These are phyloP conservation scores for Tylopilus plumbeoviolaceoides DNA, from an alignment of 768 basidiomycete genomes.

Conservation along the genomic window DNA sequence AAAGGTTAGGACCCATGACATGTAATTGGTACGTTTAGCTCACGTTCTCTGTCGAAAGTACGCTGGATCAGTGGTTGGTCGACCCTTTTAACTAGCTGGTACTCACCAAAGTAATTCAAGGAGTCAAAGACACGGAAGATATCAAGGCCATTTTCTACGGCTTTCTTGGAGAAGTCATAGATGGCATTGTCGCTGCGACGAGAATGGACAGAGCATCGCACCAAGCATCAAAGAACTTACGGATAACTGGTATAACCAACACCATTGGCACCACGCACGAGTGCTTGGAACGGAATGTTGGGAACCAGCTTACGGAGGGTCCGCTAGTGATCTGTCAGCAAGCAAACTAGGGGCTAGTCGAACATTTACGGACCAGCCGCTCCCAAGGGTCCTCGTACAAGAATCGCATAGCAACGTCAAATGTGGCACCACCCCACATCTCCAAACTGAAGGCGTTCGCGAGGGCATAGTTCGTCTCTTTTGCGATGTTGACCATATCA, in stretches of 20 bases:
- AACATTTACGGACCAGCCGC: slow-evolving; percentile 60
- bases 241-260: slow-evolving; percentile 99
- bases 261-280: slow-evolving; percentile 98
- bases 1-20: slow-evolving; percentile 11
- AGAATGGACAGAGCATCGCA: slow-evolving; percentile 6
- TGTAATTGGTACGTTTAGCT: slow-evolving; percentile 16
- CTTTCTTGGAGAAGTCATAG: slow-evolving; percentile 99
- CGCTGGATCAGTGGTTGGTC: slow-evolving; percentile 2
- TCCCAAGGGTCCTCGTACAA: slow-evolving; percentile 99
- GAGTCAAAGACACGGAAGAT: slow-evolving; percentile 99
- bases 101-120: slow-evolving; percentile 92
- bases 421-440: slow-evolving; percentile 99
- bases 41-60: slow-evolving; percentile 59
- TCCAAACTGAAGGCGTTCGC: slow-evolving; percentile 95
- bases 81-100: not conserved
- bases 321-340: slow-evolving; percentile 46
- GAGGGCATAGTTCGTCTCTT: slow-evolving; percentile 92
- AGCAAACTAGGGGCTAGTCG: not conserved
- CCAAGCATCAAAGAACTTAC: slow-evolving; percentile 40
- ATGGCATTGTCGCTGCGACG: slow-evolving; percentile 85
- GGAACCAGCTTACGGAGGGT: slow-evolving; percentile 93
- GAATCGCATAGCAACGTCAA: slow-evolving; percentile 99
- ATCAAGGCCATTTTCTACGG: slow-evolving; percentile 98
- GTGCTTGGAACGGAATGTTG: slow-evolving; percentile 97
- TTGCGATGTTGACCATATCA: slow-evolving; percentile 98